These are phyloP conservation scores for Dictyostelium firmibasis DNA, from an alignment of 78 protist genomes.

Conservation along the genomic window DNA sequence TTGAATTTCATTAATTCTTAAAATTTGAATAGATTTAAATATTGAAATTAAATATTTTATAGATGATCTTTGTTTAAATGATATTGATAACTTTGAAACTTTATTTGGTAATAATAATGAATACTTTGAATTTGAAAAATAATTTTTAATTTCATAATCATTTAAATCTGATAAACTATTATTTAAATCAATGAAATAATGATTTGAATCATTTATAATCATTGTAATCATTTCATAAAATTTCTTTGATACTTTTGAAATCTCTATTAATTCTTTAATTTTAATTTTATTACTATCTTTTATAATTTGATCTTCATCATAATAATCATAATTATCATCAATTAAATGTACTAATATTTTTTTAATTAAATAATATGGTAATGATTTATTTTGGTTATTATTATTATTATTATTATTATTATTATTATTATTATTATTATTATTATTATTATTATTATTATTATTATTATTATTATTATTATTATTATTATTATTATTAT, in stretches of 20 bases:
- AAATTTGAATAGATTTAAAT: background rate
- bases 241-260: background rate
- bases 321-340: no score
- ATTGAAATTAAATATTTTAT: background rate
- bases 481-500: background rate
- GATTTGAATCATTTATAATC: background rate
- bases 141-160: background rate
- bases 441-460: background rate
- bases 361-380: background rate
- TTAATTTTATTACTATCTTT: no score
- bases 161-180: background rate
- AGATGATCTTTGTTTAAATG: background rate
- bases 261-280: background rate
- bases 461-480: no score
- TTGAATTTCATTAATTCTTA: background rate
- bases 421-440: background rate
- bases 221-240: background rate
- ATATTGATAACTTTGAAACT: background rate
- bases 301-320: background rate
- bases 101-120: background rate
- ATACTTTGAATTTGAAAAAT: no score
- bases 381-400: background rate
- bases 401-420: background rate
- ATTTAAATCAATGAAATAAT: background rate
- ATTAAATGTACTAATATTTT: background rate